Evolutionary conservation across 2,329 filamentous ascomycete genomes (phyloP).

Genomic region (Lanzia echinophila): DNA sequence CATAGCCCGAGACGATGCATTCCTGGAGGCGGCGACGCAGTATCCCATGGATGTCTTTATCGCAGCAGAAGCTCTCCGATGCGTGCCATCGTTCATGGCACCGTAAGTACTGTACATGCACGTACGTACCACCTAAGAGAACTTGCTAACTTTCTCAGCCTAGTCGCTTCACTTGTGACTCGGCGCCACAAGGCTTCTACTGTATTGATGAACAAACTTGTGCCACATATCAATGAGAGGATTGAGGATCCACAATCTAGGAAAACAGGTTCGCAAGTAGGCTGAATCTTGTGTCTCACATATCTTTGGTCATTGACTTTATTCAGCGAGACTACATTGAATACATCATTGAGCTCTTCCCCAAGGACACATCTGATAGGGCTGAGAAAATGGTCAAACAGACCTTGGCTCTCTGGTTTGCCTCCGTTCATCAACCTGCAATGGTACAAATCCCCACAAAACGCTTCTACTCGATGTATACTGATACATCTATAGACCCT

Average conservation of each 20-base stretch:
- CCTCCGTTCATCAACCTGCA: background rate
- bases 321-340: background rate
- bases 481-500: background rate
- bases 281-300: background rate
- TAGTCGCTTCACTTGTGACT: background rate
- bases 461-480: background rate
- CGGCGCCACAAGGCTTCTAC: background rate
- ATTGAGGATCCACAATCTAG: background rate
- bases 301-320: background rate
- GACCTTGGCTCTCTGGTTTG: background rate
- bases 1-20: background rate
- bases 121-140: background rate
- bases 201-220: background rate
- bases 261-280: background rate
- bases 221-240: background rate
- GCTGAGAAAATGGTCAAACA: background rate
- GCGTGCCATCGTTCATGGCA: background rate
- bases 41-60: background rate
- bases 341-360: background rate
- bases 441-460: background rate
- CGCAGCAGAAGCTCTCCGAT: background rate
- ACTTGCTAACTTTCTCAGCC: background rate
- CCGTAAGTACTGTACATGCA: slow-evolving; percentile 3
- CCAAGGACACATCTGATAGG: no score
- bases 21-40: background rate